Base-by-base conservation (phyloP, 352 stramenopile genomes). In the Pythium oligandrum region DNA sequence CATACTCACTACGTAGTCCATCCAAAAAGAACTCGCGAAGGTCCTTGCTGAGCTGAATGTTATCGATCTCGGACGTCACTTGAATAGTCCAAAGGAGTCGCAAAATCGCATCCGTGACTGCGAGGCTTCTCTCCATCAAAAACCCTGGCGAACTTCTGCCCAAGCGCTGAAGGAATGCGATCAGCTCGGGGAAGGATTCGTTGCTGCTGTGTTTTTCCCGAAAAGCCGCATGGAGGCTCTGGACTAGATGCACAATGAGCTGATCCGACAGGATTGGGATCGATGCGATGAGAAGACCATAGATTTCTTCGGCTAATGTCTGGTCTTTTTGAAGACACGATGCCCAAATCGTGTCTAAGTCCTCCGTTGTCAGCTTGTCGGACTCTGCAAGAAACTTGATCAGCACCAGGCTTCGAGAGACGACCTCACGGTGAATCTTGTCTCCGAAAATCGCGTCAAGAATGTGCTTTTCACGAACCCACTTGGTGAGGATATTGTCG, bases 361-460 rank as follows among this genome's bases (percentile, higher is more conserved):
- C 67, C 26, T 73, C 47, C 12, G 71, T 71, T 44, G 83, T 79
- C 40, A 95, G 53, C 43, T 85, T 87, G 58, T 90, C 81, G 26
- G 79, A 77, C 58, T 95, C 85, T 1, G 81, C 83, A 26, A 95
- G 63, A 45, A 93, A 95, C 40, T 88, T 92, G n/a, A 95, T 68
- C 44, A 95, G 50, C 39, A 86, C 61, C 6, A 81, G 75, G 64
- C 78, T 93, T 26, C 85, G 78, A 32, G 83, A 90, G 35, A 95
- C 86, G 46, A 93, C 83, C 64, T 95, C 83, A 37, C 83, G 76
- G 63, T 95, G 86, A n/a, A 94, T 94, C 26, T 82, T 71, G 54
- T 95, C 86, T 6, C 86, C 86, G 64, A 95, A 95, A 60, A 93
- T 90, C 38, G 90, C 83, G 37, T 93, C 78, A 31, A 93, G 68